These are phyloP conservation scores for Pseudopithomyces chartarum DNA, from an alignment of 2,329 filamentous ascomycete genomes.

Conservation along the genomic window DNA sequence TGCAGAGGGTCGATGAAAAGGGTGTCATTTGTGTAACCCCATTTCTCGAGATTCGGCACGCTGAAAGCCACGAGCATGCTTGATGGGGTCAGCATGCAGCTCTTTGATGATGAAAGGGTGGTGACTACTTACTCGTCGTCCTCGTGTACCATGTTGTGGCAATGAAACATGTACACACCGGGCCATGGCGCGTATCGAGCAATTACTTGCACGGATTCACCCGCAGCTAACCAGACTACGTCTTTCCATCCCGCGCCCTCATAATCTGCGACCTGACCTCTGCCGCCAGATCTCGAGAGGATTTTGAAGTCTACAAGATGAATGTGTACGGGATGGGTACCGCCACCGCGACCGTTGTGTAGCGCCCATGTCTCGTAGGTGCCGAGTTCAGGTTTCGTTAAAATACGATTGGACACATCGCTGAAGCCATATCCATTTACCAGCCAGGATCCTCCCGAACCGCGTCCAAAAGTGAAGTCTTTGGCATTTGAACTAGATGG, in stretches of 20 bases:
- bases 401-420: slow-evolving; percentile 36
- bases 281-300: background rate
- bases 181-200: slow-evolving; percentile 46
- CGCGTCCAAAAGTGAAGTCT: background rate
- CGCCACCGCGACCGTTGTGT: slow-evolving; percentile 56
- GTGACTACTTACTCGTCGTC: slow-evolving; percentile 39
- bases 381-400: slow-evolving; percentile 40
- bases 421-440: slow-evolving; percentile 41
- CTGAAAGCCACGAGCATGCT: slow-evolving; percentile 53
- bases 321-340: slow-evolving; percentile 61
- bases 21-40: slow-evolving; percentile 41
- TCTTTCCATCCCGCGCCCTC: slow-evolving; percentile 63
- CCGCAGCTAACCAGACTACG: slow-evolving; percentile 59
- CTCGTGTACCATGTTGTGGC: slow-evolving; percentile 54
- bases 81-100: background rate
- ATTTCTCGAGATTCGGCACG: slow-evolving; percentile 41
- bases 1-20: slow-evolving; percentile 39
- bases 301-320: slow-evolving; percentile 65
- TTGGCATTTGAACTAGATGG: slow-evolving; percentile 39
- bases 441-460: slow-evolving; percentile 29
- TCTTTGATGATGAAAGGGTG: background rate
- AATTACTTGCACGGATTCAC: slow-evolving; percentile 48
- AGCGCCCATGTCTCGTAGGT: slow-evolving; percentile 43
- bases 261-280: slow-evolving; percentile 47
- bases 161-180: slow-evolving; percentile 58